Evolutionary conservation across 257 asterid genomes (phyloP), one percentile per base, ranked within the genome.

Genomic region (Anisodus acutangulus): DNA sequence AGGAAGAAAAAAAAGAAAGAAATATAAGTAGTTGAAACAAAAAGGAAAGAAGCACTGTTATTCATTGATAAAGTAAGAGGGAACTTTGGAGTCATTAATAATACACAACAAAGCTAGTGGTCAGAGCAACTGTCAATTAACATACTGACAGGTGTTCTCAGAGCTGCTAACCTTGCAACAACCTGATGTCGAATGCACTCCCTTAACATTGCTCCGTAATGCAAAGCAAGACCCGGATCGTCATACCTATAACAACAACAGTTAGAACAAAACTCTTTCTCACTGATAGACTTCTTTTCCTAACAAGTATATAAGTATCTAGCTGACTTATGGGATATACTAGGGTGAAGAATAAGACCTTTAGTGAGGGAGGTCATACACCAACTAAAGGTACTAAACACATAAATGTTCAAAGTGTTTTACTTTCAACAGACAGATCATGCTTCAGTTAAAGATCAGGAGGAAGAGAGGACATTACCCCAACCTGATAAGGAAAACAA

Each of bases 121-220:
- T 3, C 57, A 59, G 10, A 64, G 70, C 19, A 47, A 3, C 26
- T 22, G 51, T 35, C 45, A 51, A 31, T 26, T 53, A 53, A 53
- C 55, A 82, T 82, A 82, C 8, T 22, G 5, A 26, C 19, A 19
- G 60, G 66, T 53, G 78, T 63, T 58, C 8, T 60, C 49, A 37
- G 43, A 74, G 79, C 84, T 84, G 49, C 62, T 84, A 85, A 94
- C 99, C 92, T 90, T 72, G 98, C 97, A 82, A 97, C 95, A 84
- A 85, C 88, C 78, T 97, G 99, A 88, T 97, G 98, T 49, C 98
- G 92, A 82, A 97, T 90, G 85, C 98, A 93, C 88, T 97, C 99
- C 90, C 91, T 92, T 80, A 97, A 69, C 98, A 97, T 95, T 70
- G 89, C 92, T 80, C 99, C 99, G 45, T 86, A 97, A 87, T 94